Base-by-base conservation (phyloP, 139 green algal species). In the Chlorella vulgaris region DNA sequence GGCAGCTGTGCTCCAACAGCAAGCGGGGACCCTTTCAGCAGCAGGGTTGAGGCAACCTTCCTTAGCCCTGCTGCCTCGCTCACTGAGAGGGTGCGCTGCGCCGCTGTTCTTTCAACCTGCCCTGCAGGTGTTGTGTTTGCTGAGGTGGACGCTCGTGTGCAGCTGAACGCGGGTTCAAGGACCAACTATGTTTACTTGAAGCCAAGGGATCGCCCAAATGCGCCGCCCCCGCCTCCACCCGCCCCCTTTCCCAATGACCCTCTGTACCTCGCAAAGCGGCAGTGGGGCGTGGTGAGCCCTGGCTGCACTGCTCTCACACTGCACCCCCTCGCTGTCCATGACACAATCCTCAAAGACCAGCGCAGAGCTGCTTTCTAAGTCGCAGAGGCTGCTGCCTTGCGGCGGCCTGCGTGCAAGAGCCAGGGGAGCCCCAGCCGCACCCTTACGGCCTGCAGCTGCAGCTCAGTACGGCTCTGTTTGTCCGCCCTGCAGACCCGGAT, bases 281-380 rank as follows among this genome's bases (percentile, higher is more conserved):
- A 65, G 55, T 65, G 55, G 55, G 55, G 55, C 18, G 18, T 65
- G 55, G 55, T 65, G 55, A 65, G 55, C 47, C n/a, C n/a, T n/a
- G n/a, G n/a, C n/a, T n/a, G n/a, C n/a, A n/a, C n/a, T n/a, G n/a
- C n/a, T n/a, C n/a, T n/a, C n/a, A n/a, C n/a, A n/a, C n/a, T n/a
- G n/a, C n/a, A n/a, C n/a, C n/a, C n/a, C n/a, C n/a, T n/a, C n/a
- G n/a, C n/a, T n/a, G n/a, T n/a, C n/a, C n/a, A n/a, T n/a, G n/a
- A n/a, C n/a, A n/a, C n/a, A n/a, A n/a, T n/a, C n/a, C n/a, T n/a
- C n/a, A n/a, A n/a, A n/a, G n/a, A n/a, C n/a, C n/a, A n/a, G n/a
- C n/a, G n/a, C n/a, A n/a, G n/a, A n/a, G n/a, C n/a, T n/a, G n/a
- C n/a, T n/a, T n/a, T n/a, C n/a, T n/a, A n/a, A n/a, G n/a, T n/a